Conservation (phyloP, 176 grass and related monocot species). For the Phoenix dactylifera region DNA sequence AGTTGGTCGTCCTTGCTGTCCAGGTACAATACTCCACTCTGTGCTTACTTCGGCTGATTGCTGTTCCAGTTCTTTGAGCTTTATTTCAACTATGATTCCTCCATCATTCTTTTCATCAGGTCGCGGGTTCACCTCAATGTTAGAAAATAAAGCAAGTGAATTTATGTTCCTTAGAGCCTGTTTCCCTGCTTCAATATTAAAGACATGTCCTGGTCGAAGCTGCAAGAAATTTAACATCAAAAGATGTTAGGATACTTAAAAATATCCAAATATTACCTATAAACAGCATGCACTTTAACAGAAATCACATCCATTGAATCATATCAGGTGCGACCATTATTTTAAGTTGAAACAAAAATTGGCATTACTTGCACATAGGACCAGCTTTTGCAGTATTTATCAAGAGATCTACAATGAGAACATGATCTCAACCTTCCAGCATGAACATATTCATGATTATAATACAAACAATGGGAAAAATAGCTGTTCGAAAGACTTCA, state of each 20-base stretch:
- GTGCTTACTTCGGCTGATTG: slow-evolving; percentile 94
- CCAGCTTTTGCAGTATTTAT: no score
- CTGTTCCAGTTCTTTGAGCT: slow-evolving; percentile 84
- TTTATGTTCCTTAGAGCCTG: slow-evolving; percentile 93
- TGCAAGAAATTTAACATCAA: slow-evolving; percentile 24
- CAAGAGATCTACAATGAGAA: no score
- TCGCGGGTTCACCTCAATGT: slow-evolving; percentile 82
- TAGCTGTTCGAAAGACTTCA: no score
- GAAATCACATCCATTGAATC: no score
- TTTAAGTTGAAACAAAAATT: no score
- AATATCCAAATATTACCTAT: background rate
- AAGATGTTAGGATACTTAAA: slow-evolving; percentile 5
- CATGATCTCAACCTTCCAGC: no score
- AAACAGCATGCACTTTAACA: background rate
- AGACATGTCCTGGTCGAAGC: slow-evolving; percentile 84
- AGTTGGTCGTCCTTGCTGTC: slow-evolving; percentile 63
- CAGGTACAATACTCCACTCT: slow-evolving; percentile 80
- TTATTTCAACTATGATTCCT: slow-evolving; percentile 92
- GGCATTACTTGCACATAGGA: no score
- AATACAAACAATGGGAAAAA: no score
- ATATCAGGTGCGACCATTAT: no score
- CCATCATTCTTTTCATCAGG: slow-evolving; percentile 89
- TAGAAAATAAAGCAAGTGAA: slow-evolving; percentile 87
- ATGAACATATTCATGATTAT: no score
- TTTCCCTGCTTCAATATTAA: slow-evolving; percentile 91